Evolutionary conservation across 2,329 filamentous ascomycete genomes (phyloP), one percentile per base, ranked within the genome.

Genomic region (Talaromyces atroroseus): DNA sequence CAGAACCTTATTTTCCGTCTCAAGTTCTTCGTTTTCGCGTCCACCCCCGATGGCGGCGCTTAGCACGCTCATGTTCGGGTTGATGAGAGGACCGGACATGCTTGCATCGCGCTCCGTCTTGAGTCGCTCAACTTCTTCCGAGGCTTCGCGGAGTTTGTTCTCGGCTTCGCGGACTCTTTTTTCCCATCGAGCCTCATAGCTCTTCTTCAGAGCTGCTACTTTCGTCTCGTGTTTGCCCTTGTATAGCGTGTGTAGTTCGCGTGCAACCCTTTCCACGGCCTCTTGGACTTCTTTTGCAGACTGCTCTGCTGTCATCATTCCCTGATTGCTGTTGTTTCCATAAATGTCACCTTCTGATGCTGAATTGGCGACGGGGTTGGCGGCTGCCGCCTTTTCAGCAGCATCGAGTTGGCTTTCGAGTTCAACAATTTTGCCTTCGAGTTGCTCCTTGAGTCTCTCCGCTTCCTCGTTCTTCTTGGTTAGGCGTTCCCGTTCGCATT

Each of bases 141-240:
- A 75, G 11, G 92, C 80, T 45, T 87, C 82, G 47, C 85, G 84
- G 45, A 95, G 79, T 60, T 84, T 85, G 18, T 72, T 70, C 72
- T 95, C 89, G 2, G 96, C 82, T 64, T 92, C 89, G 54, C 83
- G 83, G 56, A 92, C 83, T 67, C 88, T 89, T 79, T 95, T 95
- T 73, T 95, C 90, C 83, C 90, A 94, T 54, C 92, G 86, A 48
- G 83, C 82, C 71, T 96, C 90, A 74, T 97, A 86, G 66, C 81
- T 83, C 65, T 85, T 84, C 69, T 86, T 97, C 62, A 99, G 80
- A 3, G 92, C 92, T 1, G 89, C 83, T 46, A 97, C 92, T 77
- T 99, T 99, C 60, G 87, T 90, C 76, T 97, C 92, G 71, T 99
- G 94, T 76, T 99, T 99, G 68, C 88, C 86, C 77, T 96, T 97